A percentile compares a stretch with the other conserved stretches of the same genome.
Evolutionary conservation across 257 asterid genomes (phyloP).

Genomic region (Ophiorrhiza pumila): DNA sequence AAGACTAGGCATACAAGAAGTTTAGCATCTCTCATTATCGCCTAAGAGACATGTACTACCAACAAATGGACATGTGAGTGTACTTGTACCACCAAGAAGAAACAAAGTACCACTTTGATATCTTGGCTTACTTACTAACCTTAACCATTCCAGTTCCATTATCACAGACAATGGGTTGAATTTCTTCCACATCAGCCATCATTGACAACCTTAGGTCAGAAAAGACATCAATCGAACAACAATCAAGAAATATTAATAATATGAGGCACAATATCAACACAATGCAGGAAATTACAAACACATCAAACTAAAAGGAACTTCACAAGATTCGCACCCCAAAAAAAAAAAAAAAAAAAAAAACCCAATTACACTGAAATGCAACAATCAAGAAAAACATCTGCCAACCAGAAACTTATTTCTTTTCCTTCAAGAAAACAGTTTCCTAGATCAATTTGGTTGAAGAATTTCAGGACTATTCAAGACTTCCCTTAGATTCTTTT

Average conservation of each 20-base stretch:
- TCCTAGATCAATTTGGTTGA: neutral
- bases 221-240: neutral
- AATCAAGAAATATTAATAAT: neutral
- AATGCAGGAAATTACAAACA: neutral
- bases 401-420: neutral
- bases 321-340: too few relatives aligned
- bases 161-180: constrained; percentile 39
- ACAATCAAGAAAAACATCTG: neutral
- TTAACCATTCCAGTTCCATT: constrained; percentile 47
- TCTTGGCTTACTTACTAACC: constrained; percentile 16
- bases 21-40: too few relatives aligned
- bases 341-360: too few relatives aligned
- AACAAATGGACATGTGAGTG: neutral
- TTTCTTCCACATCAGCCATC: constrained; percentile 33
- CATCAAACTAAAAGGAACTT: neutral
- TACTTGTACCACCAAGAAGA: neutral
- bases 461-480: neutral
- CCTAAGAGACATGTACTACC: neutral
- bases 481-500: too few relatives aligned
- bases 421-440: neutral
- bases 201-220: constrained; percentile 12
- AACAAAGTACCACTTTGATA: neutral
- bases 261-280: neutral
- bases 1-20: neutral
- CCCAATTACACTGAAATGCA: neutral